Evolutionary conservation across 768 basidiomycete genomes (phyloP).

Genomic region (Leccinum imitatum): DNA sequence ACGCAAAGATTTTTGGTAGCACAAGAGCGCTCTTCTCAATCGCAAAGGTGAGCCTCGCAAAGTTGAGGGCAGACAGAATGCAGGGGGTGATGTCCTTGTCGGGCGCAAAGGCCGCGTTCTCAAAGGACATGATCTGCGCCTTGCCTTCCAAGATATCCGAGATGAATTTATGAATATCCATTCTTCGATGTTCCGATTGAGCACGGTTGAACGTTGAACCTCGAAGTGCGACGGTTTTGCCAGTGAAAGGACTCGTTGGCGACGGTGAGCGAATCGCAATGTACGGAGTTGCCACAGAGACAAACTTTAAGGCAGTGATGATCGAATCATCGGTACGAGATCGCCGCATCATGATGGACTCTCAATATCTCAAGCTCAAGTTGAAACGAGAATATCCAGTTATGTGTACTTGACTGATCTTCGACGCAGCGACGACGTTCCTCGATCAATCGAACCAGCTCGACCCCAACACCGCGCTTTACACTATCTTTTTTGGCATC

Average conservation of each 20-base stretch:
- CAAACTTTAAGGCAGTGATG: background rate
- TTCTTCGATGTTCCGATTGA: background rate
- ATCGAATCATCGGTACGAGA: background rate
- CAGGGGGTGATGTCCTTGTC: slow-evolving; percentile 39
- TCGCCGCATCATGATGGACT: background rate
- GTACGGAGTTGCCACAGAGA: background rate
- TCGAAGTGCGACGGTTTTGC: slow-evolving; percentile 1
- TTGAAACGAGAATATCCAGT: background rate
- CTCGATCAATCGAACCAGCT: slow-evolving; percentile 44
- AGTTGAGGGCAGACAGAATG: slow-evolving; percentile 61
- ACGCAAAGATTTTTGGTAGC: slow-evolving; percentile 13
- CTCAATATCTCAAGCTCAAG: background rate
- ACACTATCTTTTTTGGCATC: slow-evolving; percentile 54
- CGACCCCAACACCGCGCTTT: slow-evolving; percentile 48
- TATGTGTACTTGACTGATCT: background rate
- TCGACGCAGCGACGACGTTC: slow-evolving; percentile 40
- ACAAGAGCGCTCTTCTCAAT: slow-evolving; percentile 1
- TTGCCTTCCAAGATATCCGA: slow-evolving; percentile 28
- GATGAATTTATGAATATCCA: slow-evolving; percentile 17
- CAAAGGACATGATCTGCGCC: slow-evolving; percentile 40
- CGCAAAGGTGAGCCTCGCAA: slow-evolving; percentile 46
- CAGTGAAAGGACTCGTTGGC: background rate
- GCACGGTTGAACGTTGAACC: background rate
- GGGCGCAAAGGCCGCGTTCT: slow-evolving; percentile 41
- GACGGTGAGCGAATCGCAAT: slow-evolving; percentile 4